These are phyloP conservation scores for Eutrema japonicum DNA, from an alignment of 345 rosid species.

Conservation along the genomic window DNA sequence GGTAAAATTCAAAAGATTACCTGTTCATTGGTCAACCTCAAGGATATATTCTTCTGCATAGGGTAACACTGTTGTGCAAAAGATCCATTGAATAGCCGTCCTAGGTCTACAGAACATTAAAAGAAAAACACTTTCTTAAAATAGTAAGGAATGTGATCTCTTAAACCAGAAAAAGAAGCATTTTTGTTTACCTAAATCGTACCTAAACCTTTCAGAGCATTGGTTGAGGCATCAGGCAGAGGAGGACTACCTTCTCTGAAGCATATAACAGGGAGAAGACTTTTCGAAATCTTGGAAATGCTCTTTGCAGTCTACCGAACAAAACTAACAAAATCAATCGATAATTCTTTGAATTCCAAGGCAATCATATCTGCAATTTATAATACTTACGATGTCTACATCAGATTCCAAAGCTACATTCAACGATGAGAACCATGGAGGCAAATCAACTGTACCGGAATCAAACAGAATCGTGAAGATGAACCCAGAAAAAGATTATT, in stretches of 20 bases:
- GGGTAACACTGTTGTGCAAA: slow-evolving; percentile 78
- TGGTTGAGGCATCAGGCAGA: slow-evolving; percentile 68
- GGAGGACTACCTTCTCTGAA: slow-evolving; percentile 97
- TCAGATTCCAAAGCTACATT: slow-evolving; percentile 72
- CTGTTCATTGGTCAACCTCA: slow-evolving; percentile 85
- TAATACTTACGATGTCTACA: slow-evolving; percentile 77
- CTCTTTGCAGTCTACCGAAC: slow-evolving; percentile 53
- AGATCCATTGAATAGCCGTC: slow-evolving; percentile 61
- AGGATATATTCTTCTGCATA: slow-evolving; percentile 68
- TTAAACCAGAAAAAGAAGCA: slow-evolving; percentile 18
- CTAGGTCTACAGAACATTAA: slow-evolving; percentile 44
- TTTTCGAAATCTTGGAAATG: slow-evolving; percentile 53
- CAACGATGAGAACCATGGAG: slow-evolving; percentile 88
- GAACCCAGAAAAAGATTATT: not conserved
- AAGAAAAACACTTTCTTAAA: slow-evolving; percentile 4
- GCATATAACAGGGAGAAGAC: slow-evolving; percentile 74
- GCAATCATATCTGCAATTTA: not conserved
- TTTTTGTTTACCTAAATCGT: slow-evolving; percentile 31
- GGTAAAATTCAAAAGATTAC: slow-evolving; percentile 43
- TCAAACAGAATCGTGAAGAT: slow-evolving; percentile 22
- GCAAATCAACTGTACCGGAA: slow-evolving; percentile 75
- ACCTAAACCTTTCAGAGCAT: slow-evolving; percentile 65
- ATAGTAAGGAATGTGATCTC: slow-evolving; percentile 18
- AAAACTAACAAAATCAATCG: not conserved
- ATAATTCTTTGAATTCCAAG: not conserved